Base-by-base conservation (phyloP, 805 yeast species). In the Sugiyamaella qingdaonensis region DNA sequence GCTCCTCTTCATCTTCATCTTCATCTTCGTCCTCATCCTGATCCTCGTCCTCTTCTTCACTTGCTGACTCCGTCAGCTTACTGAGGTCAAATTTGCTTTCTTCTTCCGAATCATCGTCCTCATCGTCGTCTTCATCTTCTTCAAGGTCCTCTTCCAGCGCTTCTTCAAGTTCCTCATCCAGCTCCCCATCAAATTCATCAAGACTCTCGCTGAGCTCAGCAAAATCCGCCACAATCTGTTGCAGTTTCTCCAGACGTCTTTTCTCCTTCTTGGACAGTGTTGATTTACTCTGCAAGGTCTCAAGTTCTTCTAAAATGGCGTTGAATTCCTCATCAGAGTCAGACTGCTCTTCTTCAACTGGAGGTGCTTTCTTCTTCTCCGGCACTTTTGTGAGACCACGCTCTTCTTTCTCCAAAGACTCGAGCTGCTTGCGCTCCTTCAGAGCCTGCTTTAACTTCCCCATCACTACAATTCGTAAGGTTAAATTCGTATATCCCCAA, bases 1-100 rank as follows among this genome's bases (percentile, higher is more conserved):
- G 79, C 2, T 71, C 79, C 2, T 70, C 78, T n/a, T 73, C 78
- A 0, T 64, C 75, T 10, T 70, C 75, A 0, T 64, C 73, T 0
- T 69, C 73, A 0, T 67, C 72, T 9, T 63, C 68, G 10, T 62
- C 66, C 9, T 61, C 65, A 2, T 67, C 72, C 1, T 73, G 74
- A 4, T 64, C 72, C 4, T 70, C 74, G 5, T 64, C 73, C 1
- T 62, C 64, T 63, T 34, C 73, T 10, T 54, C 58, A 21, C 54
- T 49, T 10, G 57, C 58, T 19, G 56, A 69, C 61, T 45, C 73
- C 73, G 42, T 73, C 69, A 47, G 58, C 29, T 55, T 51, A 1
- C 54, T 43, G 18, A 62, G 35, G 35, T 67, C 68, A 18, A 64
- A 52, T 18, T 70, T 72, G 2, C 65, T 74, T 10, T 66, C 71